phyloP scores from a whole-genome alignment of 768 basidiomycete genomes.

The Galerina marginata region DNA sequence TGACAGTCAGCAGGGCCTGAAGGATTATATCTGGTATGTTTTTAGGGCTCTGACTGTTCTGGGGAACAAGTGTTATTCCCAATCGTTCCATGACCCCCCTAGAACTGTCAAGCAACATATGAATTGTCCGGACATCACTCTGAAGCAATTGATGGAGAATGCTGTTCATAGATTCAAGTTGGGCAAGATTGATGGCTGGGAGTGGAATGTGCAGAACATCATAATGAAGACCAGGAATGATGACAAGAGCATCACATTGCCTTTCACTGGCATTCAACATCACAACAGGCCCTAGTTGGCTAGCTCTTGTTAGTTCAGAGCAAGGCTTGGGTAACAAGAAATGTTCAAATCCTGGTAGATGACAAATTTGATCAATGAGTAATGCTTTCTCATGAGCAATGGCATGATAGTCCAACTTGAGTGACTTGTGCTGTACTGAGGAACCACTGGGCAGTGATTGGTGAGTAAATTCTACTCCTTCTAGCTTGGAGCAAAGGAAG shows the following conservation, averaged over 20 bases:
- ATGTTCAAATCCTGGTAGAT: slow-evolving; percentile 30
- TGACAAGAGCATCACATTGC: slow-evolving; percentile 44
- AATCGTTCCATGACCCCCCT: not conserved
- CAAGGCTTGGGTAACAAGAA: slow-evolving; percentile 27
- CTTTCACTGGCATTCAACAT: slow-evolving; percentile 36
- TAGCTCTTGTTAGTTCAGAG: slow-evolving; percentile 22
- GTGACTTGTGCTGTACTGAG: not conserved
- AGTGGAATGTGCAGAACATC: slow-evolving; percentile 2
- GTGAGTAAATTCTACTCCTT: too few species aligned
- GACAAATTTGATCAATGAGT: not conserved
- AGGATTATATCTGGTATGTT: too few species aligned
- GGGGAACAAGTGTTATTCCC: too few species aligned
- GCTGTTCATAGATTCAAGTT: slow-evolving; percentile 6
- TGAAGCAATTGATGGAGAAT: not conserved
- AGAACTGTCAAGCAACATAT: slow-evolving; percentile 12
- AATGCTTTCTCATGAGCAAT: not conserved
- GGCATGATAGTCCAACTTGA: not conserved
- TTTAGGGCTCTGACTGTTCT: too few species aligned
- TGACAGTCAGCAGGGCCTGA: not conserved
- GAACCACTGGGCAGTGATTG: not conserved
- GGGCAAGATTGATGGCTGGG: slow-evolving; percentile 14
- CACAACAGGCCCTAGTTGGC: slow-evolving; percentile 37
- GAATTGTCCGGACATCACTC: not conserved
- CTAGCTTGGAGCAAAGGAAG: too few species aligned
- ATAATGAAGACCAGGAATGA: not conserved